Evolutionary conservation across 2,329 filamentous ascomycete genomes (phyloP), one percentile per base, ranked within the genome.

Genomic region (Nemania diffusa): DNA sequence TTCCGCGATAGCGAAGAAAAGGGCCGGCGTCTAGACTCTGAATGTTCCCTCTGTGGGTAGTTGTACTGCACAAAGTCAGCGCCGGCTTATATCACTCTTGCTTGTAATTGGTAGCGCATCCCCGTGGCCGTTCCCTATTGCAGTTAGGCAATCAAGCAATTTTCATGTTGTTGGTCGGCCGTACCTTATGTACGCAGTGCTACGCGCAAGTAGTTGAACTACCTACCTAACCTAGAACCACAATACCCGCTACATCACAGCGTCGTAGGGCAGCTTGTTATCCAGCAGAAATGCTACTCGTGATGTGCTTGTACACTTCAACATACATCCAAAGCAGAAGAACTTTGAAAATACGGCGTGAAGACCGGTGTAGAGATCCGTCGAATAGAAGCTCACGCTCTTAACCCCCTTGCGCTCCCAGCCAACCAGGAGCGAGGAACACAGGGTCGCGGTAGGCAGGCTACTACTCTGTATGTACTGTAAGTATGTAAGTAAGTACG

Each of bases 341-440:
- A 22, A 27, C 42, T 57, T 29, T 42, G 2, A 2, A 22, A 42
- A 51, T 32, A 53, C 13, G 11, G 20, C 24, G 44, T 24, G 22
- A 11, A 40, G 46, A 62, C 62, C 62, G 52, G 59, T 67, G 58
- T 57, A 57, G 63, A 63, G 50, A 57, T 24, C 9, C 13, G 50
- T 63, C 59, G 55, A 68, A 53, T 62, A n/a, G 59, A 20, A 29
- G 40, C n/a, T 55, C 32, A 55, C 48, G 22, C 17, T 62, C 27
- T 46, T 40, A 29, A 29, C 20, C 57, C 40, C 44, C 29, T 42
- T 50, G 22, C 11, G 37, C 46, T 37, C 51, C 29, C 22, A 51
- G 42, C 63, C 63, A 67, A 57, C 64, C 64, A 62, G 24, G 24
- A 26, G n/a, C 53, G 48, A 50, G 9, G 61, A n/a, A n/a, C n/a